Conservation (phyloP, 139 green algal species). For the Chlorella sp. region DNA sequence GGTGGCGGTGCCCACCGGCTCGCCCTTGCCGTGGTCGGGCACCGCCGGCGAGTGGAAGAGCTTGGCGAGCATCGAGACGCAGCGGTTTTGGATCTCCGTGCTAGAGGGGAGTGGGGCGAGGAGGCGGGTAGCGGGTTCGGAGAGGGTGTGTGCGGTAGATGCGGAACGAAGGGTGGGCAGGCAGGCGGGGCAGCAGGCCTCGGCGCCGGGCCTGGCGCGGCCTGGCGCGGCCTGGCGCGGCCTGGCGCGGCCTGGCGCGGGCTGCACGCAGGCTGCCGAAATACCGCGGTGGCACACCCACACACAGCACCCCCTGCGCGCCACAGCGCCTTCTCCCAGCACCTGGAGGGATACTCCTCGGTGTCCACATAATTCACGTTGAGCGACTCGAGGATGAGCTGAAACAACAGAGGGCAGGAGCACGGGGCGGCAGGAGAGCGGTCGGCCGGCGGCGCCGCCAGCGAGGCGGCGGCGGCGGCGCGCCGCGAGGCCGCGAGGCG, state of each 20-base stretch:
- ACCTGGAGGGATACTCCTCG: neutral
- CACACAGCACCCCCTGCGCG: neutral
- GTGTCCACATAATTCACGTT: conserved; percentile 46
- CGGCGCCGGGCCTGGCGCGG: neutral
- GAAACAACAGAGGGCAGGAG: too few species aligned
- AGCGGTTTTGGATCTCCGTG: conserved; percentile 45
- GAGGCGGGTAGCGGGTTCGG: too few species aligned
- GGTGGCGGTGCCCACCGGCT: conserved; percentile 45
- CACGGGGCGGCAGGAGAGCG: neutral
- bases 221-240: neutral
- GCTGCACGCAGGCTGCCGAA: neutral
- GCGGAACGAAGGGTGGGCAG: neutral
- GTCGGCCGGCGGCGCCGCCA: neutral
- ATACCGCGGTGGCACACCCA: neutral
- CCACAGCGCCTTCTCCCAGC: neutral
- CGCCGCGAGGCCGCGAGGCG: neutral
- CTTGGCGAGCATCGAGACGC: conserved; percentile 59
- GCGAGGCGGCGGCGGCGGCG: neutral
- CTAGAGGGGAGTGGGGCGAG: neutral
- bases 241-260: conserved; percentile 17
- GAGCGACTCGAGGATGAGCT: too few species aligned
- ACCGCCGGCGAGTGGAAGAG: conserved; percentile 52
- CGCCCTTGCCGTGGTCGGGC: conserved; percentile 17
- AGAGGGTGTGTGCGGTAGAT: too few species aligned
- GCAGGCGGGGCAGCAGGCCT: neutral